These are phyloP conservation scores for Ailanthus altissimus DNA, from an alignment of 345 rosid species.

Conservation along the genomic window DNA sequence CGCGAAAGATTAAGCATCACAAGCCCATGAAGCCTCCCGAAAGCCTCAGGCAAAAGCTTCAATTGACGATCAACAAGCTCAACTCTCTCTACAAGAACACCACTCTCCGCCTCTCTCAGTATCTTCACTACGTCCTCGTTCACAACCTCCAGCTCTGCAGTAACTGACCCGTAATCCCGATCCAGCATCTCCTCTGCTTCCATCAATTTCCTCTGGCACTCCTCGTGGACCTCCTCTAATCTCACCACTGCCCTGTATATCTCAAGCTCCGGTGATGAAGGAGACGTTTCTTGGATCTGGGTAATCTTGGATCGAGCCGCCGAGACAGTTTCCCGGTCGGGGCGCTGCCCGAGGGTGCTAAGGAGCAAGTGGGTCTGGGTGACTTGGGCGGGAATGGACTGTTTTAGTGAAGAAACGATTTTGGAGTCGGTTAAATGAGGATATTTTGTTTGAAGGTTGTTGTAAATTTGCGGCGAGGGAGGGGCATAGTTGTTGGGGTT, in stretches of 20 bases:
- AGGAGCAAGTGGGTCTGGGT: constrained; percentile 57
- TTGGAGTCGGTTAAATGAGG: constrained; percentile 50
- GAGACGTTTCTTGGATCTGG: constrained; percentile 44
- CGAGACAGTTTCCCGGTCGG: constrained; percentile 65
- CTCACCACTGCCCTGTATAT: constrained; percentile 54
- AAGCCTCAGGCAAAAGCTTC: constrained; percentile 74
- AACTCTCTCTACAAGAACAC: constrained; percentile 47
- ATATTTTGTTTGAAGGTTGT: constrained; percentile 34
- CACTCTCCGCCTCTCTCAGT: constrained; percentile 46
- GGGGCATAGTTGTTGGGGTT: constrained; percentile 40
- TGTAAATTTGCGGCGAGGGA: constrained; percentile 41
- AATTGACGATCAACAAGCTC: constrained; percentile 66
- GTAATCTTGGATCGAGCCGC: constrained; percentile 60
- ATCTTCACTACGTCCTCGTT: constrained; percentile 61
- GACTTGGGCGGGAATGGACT: constrained; percentile 50
- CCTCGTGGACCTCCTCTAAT: constrained; percentile 65
- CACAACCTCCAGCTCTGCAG: constrained; percentile 39
- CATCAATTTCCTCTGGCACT: constrained; percentile 58
- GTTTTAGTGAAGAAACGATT: constrained; percentile 52
- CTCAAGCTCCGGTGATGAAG: constrained; percentile 53
- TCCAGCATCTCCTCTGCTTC: constrained; percentile 68
- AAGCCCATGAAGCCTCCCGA: constrained; percentile 65
- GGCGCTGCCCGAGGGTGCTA: constrained; percentile 70
- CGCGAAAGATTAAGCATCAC: constrained; percentile 63
- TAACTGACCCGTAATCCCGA: constrained; percentile 45